These are phyloP conservation scores for Inga laurina DNA, from an alignment of 306 rosid species.

Conservation along the genomic window DNA sequence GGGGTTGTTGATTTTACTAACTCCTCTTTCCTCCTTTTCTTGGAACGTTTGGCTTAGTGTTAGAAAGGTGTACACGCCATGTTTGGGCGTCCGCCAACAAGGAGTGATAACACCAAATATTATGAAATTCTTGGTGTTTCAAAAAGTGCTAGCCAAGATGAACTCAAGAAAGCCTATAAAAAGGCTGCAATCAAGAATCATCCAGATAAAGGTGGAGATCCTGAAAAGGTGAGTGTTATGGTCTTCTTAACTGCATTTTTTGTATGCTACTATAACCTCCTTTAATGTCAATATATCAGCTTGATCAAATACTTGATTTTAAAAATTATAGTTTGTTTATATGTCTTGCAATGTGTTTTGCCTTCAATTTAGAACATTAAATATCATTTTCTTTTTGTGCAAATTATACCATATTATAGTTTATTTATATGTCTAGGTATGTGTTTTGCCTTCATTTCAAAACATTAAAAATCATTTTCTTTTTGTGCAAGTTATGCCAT, in stretches of 20 bases:
- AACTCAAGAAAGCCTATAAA: slow-evolving; percentile 76
- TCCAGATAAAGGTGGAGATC: slow-evolving; percentile 88
- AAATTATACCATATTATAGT: not conserved
- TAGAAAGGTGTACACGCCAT: slow-evolving; percentile 46
- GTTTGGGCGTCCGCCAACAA: slow-evolving; percentile 74
- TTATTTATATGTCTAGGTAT: not conserved
- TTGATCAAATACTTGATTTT: not conserved
- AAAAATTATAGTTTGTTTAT: too few species aligned
- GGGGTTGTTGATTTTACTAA: not conserved
- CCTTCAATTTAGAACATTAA: not conserved
- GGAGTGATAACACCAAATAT: slow-evolving; percentile 67
- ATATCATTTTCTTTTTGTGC: not conserved
- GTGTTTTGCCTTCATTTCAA: not conserved
- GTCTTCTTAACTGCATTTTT: slow-evolving; percentile 4
- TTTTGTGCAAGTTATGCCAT: not conserved
- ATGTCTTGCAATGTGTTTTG: not conserved
- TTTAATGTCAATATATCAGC: not conserved
- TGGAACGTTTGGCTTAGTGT: slow-evolving; percentile 1
- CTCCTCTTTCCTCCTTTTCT: not conserved
- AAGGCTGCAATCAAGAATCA: slow-evolving; percentile 80
- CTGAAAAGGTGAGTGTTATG: slow-evolving; percentile 63
- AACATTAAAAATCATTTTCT: not conserved
- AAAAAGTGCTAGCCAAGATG: slow-evolving; percentile 63
- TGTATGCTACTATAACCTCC: not conserved
- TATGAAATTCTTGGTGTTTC: slow-evolving; percentile 74